These are phyloP conservation scores for Oryza rufipogon DNA, from an alignment of 176 grass and related monocot species.

Conservation along the genomic window DNA sequence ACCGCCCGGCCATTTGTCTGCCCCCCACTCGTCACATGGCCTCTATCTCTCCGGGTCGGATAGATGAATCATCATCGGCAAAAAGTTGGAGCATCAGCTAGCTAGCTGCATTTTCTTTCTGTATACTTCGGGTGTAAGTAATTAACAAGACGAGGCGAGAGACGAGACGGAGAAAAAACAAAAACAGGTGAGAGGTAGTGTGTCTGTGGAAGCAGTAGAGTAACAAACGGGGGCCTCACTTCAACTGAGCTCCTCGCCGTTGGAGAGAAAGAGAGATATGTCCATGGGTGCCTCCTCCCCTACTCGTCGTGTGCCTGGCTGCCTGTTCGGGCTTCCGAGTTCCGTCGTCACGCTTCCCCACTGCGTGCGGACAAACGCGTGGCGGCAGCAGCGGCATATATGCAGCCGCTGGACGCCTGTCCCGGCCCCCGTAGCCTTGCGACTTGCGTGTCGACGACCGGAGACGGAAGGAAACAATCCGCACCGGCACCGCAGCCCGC, in stretches of 20 bases:
- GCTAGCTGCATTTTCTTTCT: background rate
- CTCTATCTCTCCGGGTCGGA: background rate
- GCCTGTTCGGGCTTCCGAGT: background rate
- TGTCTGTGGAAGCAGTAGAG: too few species aligned
- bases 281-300: background rate
- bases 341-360: constrained; percentile 9
- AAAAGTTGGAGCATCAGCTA: background rate
- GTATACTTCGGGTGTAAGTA: too few species aligned
- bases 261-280: background rate
- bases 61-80: background rate
- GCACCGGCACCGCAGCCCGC: too few species aligned
- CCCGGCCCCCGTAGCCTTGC: too few species aligned
- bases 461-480: too few species aligned
- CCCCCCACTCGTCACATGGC: background rate
- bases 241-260: too few species aligned
- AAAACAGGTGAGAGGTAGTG: too few species aligned
- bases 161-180: too few species aligned
- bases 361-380: background rate
- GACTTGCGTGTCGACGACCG: too few species aligned
- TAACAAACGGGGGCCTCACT: too few species aligned
- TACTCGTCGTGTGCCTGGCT: background rate
- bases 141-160: background rate
- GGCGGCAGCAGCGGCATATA: background rate
- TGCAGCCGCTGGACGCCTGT: too few species aligned
- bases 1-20: background rate